These are phyloP conservation scores for Backusella morwellensis DNA, from an alignment of 192 early-diverging fungal genomes.

Conservation along the genomic window DNA sequence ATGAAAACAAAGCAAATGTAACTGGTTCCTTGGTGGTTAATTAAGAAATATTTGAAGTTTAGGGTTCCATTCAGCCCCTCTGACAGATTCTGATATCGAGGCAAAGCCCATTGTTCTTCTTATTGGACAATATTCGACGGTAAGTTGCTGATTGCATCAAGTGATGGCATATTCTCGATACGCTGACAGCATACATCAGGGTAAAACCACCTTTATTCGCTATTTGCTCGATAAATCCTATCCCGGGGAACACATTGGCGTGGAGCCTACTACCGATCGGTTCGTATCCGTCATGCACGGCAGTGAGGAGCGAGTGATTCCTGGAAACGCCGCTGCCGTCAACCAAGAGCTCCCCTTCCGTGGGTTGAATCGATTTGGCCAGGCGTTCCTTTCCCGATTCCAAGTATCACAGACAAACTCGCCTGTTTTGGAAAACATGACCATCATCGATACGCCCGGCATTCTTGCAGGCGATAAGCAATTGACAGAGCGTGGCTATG, in stretches of 20 bases:
- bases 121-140: constrained; percentile 80
- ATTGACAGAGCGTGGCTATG: constrained; percentile 71
- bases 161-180: neutral
- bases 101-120: constrained; percentile 85
- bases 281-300: constrained; percentile 83
- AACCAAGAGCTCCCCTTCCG: constrained; percentile 72
- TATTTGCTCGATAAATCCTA: constrained; percentile 74
- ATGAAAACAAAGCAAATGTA: neutral
- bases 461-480: constrained; percentile 83
- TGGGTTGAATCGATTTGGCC: constrained; percentile 72
- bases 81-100: constrained; percentile 72
- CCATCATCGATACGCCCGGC: constrained; percentile 83
- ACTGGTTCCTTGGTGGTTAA: no score
- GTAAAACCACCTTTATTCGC: constrained; percentile 83
- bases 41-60: neutral
- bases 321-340: constrained; percentile 80
- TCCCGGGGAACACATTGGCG: constrained; percentile 76
- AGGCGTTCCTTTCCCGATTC: constrained; percentile 76
- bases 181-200: constrained; percentile 25
- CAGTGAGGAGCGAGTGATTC: constrained; percentile 70
- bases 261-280: constrained; percentile 78
- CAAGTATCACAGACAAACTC: constrained; percentile 75
- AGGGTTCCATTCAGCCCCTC: constrained; percentile 65
- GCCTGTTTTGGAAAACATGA: constrained; percentile 73
- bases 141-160: constrained; percentile 9